Conservation (phyloP, 2,329 filamentous ascomycete species). For the Aspergillus sp. region DNA sequence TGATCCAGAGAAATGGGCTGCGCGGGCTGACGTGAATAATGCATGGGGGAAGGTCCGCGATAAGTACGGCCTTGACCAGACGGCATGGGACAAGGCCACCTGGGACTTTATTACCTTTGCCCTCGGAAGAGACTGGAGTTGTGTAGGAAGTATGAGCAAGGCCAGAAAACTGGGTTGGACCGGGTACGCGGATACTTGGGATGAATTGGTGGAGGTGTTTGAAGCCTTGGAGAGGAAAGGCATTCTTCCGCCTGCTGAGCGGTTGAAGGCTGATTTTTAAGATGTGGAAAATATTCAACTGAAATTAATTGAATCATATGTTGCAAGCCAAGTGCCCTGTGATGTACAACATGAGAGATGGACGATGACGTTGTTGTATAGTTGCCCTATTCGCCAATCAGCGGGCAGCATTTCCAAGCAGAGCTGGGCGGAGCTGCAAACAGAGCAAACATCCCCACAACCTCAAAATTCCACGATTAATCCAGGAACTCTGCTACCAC, state of each 20-base stretch:
- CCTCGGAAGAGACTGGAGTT: constrained; percentile 37
- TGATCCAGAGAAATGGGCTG: constrained; percentile 44
- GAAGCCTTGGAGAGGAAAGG: constrained; percentile 26
- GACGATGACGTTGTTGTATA: no score
- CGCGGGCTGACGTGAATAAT: constrained; percentile 34
- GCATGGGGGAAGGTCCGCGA: constrained; percentile 40
- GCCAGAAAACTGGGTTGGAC: constrained; percentile 48
- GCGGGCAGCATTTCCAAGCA: neutral
- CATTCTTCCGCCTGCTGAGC: constrained; percentile 22
- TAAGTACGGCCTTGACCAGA: constrained; percentile 36
- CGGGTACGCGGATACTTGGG: constrained; percentile 42
- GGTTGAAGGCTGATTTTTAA: constrained; percentile 15
- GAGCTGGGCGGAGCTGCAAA: neutral
- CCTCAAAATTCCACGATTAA: constrained; percentile 20
- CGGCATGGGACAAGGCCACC: constrained; percentile 45
- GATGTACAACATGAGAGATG: no score
- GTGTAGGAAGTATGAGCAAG: constrained; percentile 43
- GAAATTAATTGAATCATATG: no score
- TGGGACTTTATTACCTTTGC: constrained; percentile 48
- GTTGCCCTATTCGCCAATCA: neutral
- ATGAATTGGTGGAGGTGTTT: constrained; percentile 39
- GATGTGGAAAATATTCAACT: no score
- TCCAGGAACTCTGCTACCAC: neutral
- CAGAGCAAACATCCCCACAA: constrained; percentile 2
- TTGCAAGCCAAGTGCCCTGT: no score